These are phyloP conservation scores for Fusarium ramigenum DNA, from an alignment of 2,329 filamentous ascomycete species.

Conservation along the genomic window DNA sequence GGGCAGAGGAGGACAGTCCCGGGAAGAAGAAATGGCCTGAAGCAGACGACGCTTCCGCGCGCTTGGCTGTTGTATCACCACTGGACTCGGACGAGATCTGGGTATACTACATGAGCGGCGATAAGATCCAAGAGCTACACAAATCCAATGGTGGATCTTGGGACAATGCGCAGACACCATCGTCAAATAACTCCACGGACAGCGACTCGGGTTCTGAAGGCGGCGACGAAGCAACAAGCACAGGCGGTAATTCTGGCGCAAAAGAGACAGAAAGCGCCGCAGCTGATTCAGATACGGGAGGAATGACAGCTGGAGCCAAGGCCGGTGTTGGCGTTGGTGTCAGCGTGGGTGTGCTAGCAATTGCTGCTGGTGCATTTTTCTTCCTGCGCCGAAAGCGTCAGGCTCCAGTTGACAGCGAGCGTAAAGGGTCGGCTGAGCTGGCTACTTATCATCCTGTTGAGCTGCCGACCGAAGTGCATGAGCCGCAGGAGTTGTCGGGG, in stretches of 20 bases:
- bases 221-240: not conserved
- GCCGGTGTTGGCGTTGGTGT: constrained; percentile 21
- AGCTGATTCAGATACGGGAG: not conserved
- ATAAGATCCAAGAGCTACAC: constrained; percentile 13
- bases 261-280: not conserved
- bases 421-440: not conserved
- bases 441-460: constrained; percentile 17
- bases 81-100: constrained; percentile 12
- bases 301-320: constrained; percentile 21
- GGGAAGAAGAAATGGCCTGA: constrained; percentile 16
- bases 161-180: not conserved
- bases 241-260: not conserved
- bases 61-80: constrained; percentile 18
- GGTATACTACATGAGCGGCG: constrained; percentile 24
- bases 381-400: not conserved
- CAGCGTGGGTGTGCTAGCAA: not conserved
- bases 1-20: not conserved
- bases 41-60: constrained; percentile 9
- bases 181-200: not conserved
- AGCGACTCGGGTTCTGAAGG: not conserved
- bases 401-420: not conserved
- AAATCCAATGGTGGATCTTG: not conserved
- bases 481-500: constrained; percentile 10
- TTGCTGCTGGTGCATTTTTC: not conserved
- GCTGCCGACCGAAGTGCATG: not conserved